phyloP scores from a whole-genome alignment of 2,329 filamentous ascomycete genomes.

The Gnomoniopsis sp. region DNA sequence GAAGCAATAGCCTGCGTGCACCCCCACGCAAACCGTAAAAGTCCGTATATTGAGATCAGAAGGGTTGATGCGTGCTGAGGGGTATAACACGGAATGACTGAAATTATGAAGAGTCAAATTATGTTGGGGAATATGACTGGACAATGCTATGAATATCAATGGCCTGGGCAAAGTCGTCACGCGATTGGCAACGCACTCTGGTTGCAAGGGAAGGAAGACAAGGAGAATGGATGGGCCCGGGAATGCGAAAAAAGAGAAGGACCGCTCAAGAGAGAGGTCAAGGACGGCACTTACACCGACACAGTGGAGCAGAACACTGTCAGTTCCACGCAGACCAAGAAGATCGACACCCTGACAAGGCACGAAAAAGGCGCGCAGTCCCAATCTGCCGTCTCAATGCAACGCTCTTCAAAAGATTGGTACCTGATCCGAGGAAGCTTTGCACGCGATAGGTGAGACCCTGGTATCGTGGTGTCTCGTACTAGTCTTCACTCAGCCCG shows the following conservation, averaged over 20 bases:
- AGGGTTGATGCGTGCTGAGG: background rate
- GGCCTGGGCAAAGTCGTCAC: slow-evolving; percentile 8
- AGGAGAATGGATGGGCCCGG: slow-evolving; percentile 7
- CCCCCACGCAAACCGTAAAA: background rate
- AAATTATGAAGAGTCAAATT: background rate
- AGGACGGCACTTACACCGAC: slow-evolving; percentile 5
- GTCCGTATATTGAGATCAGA: slow-evolving; percentile 1
- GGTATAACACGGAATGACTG: background rate
- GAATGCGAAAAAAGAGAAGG: background rate
- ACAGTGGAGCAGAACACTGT: background rate
- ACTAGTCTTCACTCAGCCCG: background rate
- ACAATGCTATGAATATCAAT: slow-evolving; percentile 4
- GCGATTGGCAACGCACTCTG: slow-evolving; percentile 6
- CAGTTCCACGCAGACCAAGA: slow-evolving; percentile 12
- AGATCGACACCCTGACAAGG: slow-evolving; percentile 11
- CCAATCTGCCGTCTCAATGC: background rate
- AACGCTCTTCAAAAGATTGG: background rate
- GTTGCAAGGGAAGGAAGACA: slow-evolving; percentile 5
- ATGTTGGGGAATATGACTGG: slow-evolving; percentile 7
- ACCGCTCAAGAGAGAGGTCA: slow-evolving; percentile 9
- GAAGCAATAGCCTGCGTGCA: background rate
- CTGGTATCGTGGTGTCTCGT: background rate
- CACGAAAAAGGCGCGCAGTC: background rate
- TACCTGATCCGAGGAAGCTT: background rate
- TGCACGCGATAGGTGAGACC: background rate